These are phyloP conservation scores for Pichia rugopelliculosa DNA, from an alignment of 805 yeast species.

Conservation along the genomic window DNA sequence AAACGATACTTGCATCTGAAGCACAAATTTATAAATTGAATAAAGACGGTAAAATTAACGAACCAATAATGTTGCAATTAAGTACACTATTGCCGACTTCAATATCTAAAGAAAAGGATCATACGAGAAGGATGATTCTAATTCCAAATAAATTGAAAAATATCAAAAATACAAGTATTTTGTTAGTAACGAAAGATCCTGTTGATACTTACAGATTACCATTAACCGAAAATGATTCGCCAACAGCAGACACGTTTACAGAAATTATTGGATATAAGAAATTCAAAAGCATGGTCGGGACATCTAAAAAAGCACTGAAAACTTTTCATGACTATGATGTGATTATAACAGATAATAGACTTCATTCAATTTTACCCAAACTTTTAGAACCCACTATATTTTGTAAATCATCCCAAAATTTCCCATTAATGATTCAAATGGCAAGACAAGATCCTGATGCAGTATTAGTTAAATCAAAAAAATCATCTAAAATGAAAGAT, in stretches of 20 bases:
- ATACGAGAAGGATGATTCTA: constrained; percentile 54
- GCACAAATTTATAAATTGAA: constrained; percentile 28
- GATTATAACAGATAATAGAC: constrained; percentile 61
- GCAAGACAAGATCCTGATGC: constrained; percentile 34
- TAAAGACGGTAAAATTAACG: constrained; percentile 18
- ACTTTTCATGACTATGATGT: constrained; percentile 57
- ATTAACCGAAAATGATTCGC: constrained; percentile 40
- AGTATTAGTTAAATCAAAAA: constrained; percentile 23
- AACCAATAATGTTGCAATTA: constrained; percentile 36
- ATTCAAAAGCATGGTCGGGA: constrained; percentile 39
- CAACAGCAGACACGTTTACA: constrained; percentile 55
- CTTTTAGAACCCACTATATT: constrained; percentile 50
- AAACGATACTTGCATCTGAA: constrained; percentile 21
- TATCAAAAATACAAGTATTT: constrained; percentile 41
- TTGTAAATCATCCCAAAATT: constrained; percentile 54
- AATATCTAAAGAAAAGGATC: constrained; percentile 37
- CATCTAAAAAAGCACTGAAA: constrained; percentile 38
- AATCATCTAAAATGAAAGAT: constrained; percentile 39
- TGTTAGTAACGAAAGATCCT: constrained; percentile 71
- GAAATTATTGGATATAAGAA: constrained; percentile 55
- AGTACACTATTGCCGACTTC: constrained; percentile 42
- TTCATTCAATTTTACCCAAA: constrained; percentile 52
- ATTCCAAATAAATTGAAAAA: constrained; percentile 44
- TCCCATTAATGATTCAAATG: constrained; percentile 66
- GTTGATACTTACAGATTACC: constrained; percentile 46